Conservation (phyloP, 768 basidiomycete species). For the Phlebiopsis gigantea region DNA sequence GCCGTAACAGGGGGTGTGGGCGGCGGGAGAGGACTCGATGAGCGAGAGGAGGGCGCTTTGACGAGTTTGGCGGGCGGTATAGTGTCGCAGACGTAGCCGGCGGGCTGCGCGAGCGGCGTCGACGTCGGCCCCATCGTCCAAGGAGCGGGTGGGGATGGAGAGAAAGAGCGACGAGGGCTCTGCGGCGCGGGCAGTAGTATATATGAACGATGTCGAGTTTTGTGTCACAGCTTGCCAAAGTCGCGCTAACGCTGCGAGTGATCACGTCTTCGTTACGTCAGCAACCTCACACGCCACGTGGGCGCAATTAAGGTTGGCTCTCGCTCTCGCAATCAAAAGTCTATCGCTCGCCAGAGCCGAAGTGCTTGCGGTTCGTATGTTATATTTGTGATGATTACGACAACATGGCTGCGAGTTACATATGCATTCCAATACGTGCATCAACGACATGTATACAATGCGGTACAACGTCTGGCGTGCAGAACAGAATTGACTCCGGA, state of each 20-base stretch:
- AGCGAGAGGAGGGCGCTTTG: constrained; percentile 15
- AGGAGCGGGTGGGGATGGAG: background rate
- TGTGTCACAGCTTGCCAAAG: constrained; percentile 1
- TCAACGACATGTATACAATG: constrained; percentile 10
- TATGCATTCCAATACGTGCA: constrained; percentile 13
- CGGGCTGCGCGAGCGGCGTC: constrained; percentile 17
- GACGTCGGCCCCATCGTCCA: constrained; percentile 19
- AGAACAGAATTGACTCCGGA: constrained; percentile 10
- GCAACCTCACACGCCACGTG: background rate
- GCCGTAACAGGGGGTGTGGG: constrained; percentile 20
- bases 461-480: background rate
- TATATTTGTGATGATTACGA: constrained; percentile 8
- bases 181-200: background rate
- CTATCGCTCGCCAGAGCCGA: background rate
- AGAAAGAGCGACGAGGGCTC: constrained; percentile 8
- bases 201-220: background rate
- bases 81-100: constrained; percentile 62
- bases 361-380: background rate
- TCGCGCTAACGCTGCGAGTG: constrained; percentile 12
- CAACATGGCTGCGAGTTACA: constrained; percentile 12
- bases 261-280: constrained; percentile 14
- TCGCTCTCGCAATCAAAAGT: background rate
- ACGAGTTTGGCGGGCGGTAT: constrained; percentile 59
- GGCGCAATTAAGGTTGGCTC: background rate
- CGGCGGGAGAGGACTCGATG: constrained; percentile 21